These are phyloP conservation scores for Pleochaeta shiraiana DNA, from an alignment of 2,329 filamentous ascomycete species.

Conservation along the genomic window DNA sequence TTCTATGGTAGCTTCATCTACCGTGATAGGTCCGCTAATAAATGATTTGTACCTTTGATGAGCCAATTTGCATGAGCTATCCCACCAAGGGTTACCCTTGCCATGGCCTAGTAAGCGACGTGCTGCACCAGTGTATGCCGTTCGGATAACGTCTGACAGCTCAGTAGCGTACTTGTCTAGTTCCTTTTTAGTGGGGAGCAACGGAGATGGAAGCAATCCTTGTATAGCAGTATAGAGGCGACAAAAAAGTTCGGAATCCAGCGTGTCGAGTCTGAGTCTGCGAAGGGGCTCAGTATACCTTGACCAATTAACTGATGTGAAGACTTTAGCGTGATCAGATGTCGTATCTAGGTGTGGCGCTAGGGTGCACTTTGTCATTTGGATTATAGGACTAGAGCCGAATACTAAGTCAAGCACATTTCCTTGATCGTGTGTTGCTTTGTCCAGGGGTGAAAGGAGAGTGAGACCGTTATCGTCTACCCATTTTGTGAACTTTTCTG, in stretches of 20 bases:
- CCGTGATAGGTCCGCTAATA: background rate
- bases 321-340: background rate
- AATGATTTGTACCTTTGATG: background rate
- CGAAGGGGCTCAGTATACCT: background rate
- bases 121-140: background rate
- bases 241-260: background rate
- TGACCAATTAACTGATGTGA: background rate
- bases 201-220: background rate
- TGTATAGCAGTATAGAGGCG: background rate
- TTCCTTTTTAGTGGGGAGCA: background rate
- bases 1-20: background rate
- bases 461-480: background rate
- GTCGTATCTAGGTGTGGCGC: background rate
- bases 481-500: background rate
- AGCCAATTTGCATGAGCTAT: constrained; percentile 1
- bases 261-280: background rate
- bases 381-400: background rate
- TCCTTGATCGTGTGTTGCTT: background rate
- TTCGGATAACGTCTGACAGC: background rate
- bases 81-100: background rate
- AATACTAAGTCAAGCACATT: background rate
- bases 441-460: background rate
- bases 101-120: background rate
- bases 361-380: background rate
- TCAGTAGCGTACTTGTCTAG: background rate